phyloP scores from a whole-genome alignment of 768 basidiomycete genomes.

The Dendrothele bispora region DNA sequence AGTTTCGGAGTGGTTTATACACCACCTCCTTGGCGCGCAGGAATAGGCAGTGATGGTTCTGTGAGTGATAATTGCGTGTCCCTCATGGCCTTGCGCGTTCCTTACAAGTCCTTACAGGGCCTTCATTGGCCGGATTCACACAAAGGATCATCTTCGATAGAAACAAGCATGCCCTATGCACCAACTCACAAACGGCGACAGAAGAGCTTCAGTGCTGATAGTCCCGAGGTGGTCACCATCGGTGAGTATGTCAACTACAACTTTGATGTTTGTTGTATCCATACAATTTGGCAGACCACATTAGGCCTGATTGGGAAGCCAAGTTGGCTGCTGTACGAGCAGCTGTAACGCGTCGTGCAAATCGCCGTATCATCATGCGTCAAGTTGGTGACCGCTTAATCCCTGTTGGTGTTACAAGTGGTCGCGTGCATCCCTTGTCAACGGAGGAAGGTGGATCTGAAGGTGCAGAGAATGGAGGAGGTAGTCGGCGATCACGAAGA shows the following conservation, averaged over 20 bases:
- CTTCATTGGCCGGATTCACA: slow-evolving; percentile 54
- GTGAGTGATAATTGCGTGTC: slow-evolving; percentile 38
- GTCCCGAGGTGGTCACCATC: slow-evolving; percentile 88
- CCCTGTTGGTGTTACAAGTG: slow-evolving; percentile 94
- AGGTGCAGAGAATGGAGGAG: slow-evolving; percentile 14
- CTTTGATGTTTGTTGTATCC: slow-evolving; percentile 11
- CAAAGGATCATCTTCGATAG: slow-evolving; percentile 41
- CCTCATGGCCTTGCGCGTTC: background rate
- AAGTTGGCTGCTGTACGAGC: slow-evolving; percentile 94
- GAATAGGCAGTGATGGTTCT: slow-evolving; percentile 72
- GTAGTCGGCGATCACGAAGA: slow-evolving; percentile 60
- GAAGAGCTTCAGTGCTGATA: slow-evolving; percentile 86
- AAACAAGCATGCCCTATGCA: slow-evolving; percentile 29
- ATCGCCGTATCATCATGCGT: slow-evolving; percentile 96
- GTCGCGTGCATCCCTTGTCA: slow-evolving; percentile 68
- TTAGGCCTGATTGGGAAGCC: slow-evolving; percentile 97
- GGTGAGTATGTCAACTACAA: slow-evolving; percentile 48
- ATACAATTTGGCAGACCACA: slow-evolving; percentile 65
- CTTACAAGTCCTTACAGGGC: slow-evolving; percentile 7
- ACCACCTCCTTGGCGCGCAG: slow-evolving; percentile 78
- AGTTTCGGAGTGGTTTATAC: slow-evolving; percentile 94
- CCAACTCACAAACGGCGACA: slow-evolving; percentile 71
- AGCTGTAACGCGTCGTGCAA: slow-evolving; percentile 93
- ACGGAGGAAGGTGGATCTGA: slow-evolving; percentile 54
- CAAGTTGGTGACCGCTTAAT: slow-evolving; percentile 97